Conservation (phyloP, 1,284 basidiomycete species). For the Heterobasidion parviporum region DNA sequence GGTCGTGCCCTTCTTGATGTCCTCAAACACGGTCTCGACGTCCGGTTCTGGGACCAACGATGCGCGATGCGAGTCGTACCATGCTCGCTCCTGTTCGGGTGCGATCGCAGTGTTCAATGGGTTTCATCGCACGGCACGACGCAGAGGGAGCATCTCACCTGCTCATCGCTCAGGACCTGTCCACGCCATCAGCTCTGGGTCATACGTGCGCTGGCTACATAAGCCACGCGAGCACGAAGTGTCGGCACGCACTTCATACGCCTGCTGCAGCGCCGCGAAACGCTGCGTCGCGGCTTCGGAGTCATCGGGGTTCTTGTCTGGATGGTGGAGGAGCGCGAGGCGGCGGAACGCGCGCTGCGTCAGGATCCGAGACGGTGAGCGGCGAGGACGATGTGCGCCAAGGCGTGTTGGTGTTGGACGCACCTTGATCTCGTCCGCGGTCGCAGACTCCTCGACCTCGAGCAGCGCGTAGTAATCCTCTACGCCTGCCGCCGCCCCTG, state of each 20-base stretch:
- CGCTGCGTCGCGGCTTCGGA: constrained; percentile 81
- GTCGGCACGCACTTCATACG: constrained; percentile 69
- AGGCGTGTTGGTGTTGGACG: background rate
- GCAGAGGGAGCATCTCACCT: constrained; percentile 43
- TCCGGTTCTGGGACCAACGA: constrained; percentile 81
- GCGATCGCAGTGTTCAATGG: constrained; percentile 1
- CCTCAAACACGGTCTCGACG: constrained; percentile 75
- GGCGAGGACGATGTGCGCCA: background rate
- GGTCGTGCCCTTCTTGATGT: constrained; percentile 69
- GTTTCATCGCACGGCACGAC: background rate
- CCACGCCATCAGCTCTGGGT: constrained; percentile 4
- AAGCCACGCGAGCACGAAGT: background rate
- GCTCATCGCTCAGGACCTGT: constrained; percentile 87
- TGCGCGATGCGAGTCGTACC: constrained; percentile 95
- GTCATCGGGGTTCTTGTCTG: constrained; percentile 82
- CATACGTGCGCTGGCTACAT: background rate
- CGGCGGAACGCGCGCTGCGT: constrained; percentile 72
- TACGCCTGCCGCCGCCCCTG: constrained; percentile 14
- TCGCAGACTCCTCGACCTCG: constrained; percentile 73
- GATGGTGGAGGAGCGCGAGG: constrained; percentile 81
- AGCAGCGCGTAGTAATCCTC: constrained; percentile 78
- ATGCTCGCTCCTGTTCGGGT: constrained; percentile 78
- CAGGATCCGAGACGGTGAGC: background rate
- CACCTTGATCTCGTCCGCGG: constrained; percentile 84
- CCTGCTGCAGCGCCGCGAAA: constrained; percentile 88